Evolutionary conservation across 179 eudicot genomes (phyloP).

Genomic region (Beta macrorhiza): DNA sequence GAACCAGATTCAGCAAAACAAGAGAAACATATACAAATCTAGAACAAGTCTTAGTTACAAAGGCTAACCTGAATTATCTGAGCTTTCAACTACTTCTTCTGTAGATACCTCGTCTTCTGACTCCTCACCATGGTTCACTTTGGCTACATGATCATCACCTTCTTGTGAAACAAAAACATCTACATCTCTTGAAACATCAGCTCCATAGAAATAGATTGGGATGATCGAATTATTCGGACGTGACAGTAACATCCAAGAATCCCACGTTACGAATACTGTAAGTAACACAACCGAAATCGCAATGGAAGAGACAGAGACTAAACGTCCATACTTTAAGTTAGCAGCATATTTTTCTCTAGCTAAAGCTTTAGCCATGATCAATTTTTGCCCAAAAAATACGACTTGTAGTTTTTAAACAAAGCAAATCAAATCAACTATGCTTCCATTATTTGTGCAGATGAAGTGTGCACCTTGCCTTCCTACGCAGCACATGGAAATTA

Average conservation of each 20-base stretch:
- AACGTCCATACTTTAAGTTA: slow-evolving; percentile 44
- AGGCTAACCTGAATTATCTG: slow-evolving; percentile 33
- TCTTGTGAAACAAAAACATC: slow-evolving; percentile 13
- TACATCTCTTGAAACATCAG: slow-evolving; percentile 25
- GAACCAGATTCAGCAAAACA: neutral
- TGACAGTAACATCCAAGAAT: slow-evolving; percentile 57
- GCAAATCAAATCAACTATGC: slow-evolving; percentile 3
- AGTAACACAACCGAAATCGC: slow-evolving; percentile 51
- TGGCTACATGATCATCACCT: neutral
- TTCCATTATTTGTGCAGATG: neutral
- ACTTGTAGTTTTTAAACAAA: slow-evolving; percentile 15
- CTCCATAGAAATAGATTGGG: slow-evolving; percentile 48
- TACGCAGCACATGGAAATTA: slow-evolving; percentile 29
- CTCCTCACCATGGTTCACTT: slow-evolving; percentile 7
- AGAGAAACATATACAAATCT: neutral
- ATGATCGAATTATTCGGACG: slow-evolving; percentile 56
- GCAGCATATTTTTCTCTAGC: slow-evolving; percentile 33
- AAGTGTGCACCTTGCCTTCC: neutral
- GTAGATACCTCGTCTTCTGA: neutral
- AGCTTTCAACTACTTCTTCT: slow-evolving; percentile 3
- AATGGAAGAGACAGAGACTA: slow-evolving; percentile 46
- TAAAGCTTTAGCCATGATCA: slow-evolving; percentile 37
- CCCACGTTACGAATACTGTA: slow-evolving; percentile 57
- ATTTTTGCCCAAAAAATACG: too few species aligned
- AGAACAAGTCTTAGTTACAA: neutral